A percentile compares a stretch with the other conserved stretches of the same genome.
Conservation (phyloP, 2,329 filamentous ascomycete genomes). For the Zalaria sp. region DNA sequence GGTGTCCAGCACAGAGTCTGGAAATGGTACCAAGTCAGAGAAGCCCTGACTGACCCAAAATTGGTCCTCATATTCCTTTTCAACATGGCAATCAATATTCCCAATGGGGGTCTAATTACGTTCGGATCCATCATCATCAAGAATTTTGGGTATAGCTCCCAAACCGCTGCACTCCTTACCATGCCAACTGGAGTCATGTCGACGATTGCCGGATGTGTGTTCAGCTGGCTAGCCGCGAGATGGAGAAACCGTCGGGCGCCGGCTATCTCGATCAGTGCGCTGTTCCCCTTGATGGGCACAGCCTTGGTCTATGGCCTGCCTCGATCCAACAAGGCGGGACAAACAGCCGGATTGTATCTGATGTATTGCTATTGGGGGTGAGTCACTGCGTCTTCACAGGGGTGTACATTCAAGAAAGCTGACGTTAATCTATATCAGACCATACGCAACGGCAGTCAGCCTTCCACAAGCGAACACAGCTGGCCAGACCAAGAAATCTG, state of each 20-base stretch:
- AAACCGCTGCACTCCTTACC: slow-evolving; percentile 45
- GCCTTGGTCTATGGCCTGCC: slow-evolving; percentile 27
- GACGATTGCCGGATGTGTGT: slow-evolving; percentile 43
- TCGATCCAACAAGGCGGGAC: background rate
- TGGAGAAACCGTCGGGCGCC: slow-evolving; percentile 42
- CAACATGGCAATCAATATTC: slow-evolving; percentile 37
- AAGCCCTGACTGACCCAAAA: slow-evolving; percentile 43
- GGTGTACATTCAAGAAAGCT: slow-evolving; percentile 6
- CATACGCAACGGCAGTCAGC: slow-evolving; percentile 45
- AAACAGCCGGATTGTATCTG: background rate
- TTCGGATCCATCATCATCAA: slow-evolving; percentile 46
- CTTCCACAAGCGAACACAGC: slow-evolving; percentile 51
- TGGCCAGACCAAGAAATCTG: slow-evolving; percentile 49
- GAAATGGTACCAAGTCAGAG: slow-evolving; percentile 40
- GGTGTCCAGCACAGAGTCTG: slow-evolving; percentile 28
- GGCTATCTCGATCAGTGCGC: slow-evolving; percentile 29
- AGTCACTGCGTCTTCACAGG: slow-evolving; percentile 21
- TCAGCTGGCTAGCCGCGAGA: slow-evolving; percentile 40
- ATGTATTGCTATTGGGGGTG: slow-evolving; percentile 25
- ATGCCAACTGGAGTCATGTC: slow-evolving; percentile 48
- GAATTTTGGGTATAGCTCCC: slow-evolving; percentile 42
- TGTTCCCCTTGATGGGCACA: slow-evolving; percentile 43
- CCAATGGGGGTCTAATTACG: slow-evolving; percentile 43
- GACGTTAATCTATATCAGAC: slow-evolving; percentile 40
- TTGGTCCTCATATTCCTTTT: slow-evolving; percentile 42